A percentile compares a stretch with the other conserved stretches of the same genome.
Evolutionary conservation across 2,329 filamentous ascomycete genomes (phyloP).

Genomic region (Sporothrix sp.): DNA sequence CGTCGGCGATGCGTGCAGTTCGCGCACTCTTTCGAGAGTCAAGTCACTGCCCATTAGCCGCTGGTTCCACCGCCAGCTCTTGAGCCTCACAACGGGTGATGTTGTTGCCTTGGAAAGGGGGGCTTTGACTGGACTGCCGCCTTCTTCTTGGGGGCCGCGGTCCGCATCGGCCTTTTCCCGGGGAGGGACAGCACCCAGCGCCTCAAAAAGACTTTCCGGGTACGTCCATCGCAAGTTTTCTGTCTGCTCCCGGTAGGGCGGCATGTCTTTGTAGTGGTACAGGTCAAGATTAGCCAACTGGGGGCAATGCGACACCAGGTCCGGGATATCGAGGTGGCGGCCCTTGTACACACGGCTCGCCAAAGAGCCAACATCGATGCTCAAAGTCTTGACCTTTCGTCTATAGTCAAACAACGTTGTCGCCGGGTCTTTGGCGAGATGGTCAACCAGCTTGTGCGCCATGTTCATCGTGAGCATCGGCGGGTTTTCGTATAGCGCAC

Average conservation of each 20-base stretch:
- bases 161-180: constrained; percentile 14
- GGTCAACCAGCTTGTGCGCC: constrained; percentile 35
- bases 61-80: constrained; percentile 53
- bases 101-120: neutral
- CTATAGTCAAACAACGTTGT: constrained; percentile 52
- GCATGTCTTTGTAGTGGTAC: constrained; percentile 57
- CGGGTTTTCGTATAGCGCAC: constrained; percentile 60
- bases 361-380: constrained; percentile 54
- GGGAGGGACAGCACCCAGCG: constrained; percentile 40
- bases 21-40: constrained; percentile 38
- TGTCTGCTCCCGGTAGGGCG: constrained; percentile 53
- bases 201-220: constrained; percentile 52
- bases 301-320: constrained; percentile 54
- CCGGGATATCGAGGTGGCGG: constrained; percentile 34
- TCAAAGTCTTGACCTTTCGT: constrained; percentile 59
- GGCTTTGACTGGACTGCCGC: neutral
- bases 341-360: constrained; percentile 44
- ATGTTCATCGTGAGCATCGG: constrained; percentile 44
- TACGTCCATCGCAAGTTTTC: constrained; percentile 59
- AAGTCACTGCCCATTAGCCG: constrained; percentile 39
- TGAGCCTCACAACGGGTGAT: constrained; percentile 23
- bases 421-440: constrained; percentile 45
- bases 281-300: constrained; percentile 62
- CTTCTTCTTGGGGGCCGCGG: constrained; percentile 6
- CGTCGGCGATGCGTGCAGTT: constrained; percentile 43